Base-by-base conservation (phyloP, 2,329 filamentous ascomycete genomes). In the Sclerotinia spermophila region DNA sequence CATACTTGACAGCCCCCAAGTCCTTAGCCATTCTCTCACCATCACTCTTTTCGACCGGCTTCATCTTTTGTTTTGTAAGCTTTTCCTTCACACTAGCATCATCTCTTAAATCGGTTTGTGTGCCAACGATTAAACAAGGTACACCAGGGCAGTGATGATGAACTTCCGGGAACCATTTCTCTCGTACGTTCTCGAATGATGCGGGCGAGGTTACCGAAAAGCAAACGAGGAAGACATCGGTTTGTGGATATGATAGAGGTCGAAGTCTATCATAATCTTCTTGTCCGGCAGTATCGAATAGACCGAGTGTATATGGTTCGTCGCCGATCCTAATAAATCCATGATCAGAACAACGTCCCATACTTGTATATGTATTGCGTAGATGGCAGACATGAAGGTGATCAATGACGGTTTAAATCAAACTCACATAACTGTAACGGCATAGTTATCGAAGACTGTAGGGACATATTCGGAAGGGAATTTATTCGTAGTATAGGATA, bases 381-480 rank as follows among this genome's bases (percentile, higher is more conserved):
- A 38, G 21, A 27, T 33, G 10, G 48, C 13, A 59, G 30, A 42
- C 10, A 56, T 30, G 53, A 27, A 55, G 33, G 35, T 58, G 48
- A 53, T 38, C 40, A 53, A 51, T 53, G 62, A 53, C 45, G 62
- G 45, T 51, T 44, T 65, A 51, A 40, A 53, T 65, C 27, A 33
- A 65, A 90, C 94, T 90, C 87, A 97, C 96, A 99, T 99, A 77
- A 99, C 96, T 76, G 96, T 99, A 81, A 99, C 96, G 71, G 96
- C 96, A 87, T 99, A 99, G 84, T 99, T 99, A 83, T 99, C 96
- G 83, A 99, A 99, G 75, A 99, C 96, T 42, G 96, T 99, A 67
- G 96, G 96, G 71, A 99, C 96, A 82, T 99, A 99, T 94, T 99
- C 96, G 79, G 94, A 97, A 48, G 96, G 96, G 82, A 99, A 99